Base-by-base conservation (phyloP, 371 early-diverging fungal species). In the Mycotypha africana region DNA sequence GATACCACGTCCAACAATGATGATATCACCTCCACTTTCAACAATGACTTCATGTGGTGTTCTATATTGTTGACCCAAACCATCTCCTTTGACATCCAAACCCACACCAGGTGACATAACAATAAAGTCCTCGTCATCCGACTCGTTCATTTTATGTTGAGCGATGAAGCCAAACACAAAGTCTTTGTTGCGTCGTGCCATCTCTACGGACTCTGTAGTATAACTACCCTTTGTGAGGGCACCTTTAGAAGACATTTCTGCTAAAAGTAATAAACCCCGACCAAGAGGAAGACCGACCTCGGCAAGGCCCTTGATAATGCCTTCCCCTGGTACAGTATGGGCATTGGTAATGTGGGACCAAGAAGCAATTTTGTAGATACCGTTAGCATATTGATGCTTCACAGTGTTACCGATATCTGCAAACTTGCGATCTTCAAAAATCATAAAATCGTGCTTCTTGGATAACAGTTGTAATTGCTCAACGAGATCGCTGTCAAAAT, bases 361-460 rank as follows among this genome's bases (percentile, higher is more conserved):
- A 41, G 81, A 79, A 10, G 95, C 88, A 45, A 97, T 97, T 51
- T 81, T 78, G 75, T 94, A 92, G 23, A 96, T 60, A 47, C 98
- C 98, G 17, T 80, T 72, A 44, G 81, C 78, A 64, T 96, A 97
- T 72, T 97, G 97, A 34, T 80, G 81, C 55, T 92, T 89, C 55
- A 95, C 95, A 15, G 97, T 97, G 67, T 97, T 95, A 45, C 83
- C 90, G 51, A 89, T 88, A 59, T 94, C 95, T 40, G 96, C 96
- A 71, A 96, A 97, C 73, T 96, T 96, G 60, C 97, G 86, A 74
- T 97, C 98, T 66, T 97, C 97, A 62, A 97, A 97, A 49, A 97
- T 91, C 70, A 96, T 56, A 65, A 95, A 97, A 56, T 89, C 81
- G 67, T 97, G 95, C 64, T 89, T 84, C 44, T 74, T 73, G 11